phyloP scores from a whole-genome alignment of 1,284 basidiomycete genomes.

The Chiua sp. region DNA sequence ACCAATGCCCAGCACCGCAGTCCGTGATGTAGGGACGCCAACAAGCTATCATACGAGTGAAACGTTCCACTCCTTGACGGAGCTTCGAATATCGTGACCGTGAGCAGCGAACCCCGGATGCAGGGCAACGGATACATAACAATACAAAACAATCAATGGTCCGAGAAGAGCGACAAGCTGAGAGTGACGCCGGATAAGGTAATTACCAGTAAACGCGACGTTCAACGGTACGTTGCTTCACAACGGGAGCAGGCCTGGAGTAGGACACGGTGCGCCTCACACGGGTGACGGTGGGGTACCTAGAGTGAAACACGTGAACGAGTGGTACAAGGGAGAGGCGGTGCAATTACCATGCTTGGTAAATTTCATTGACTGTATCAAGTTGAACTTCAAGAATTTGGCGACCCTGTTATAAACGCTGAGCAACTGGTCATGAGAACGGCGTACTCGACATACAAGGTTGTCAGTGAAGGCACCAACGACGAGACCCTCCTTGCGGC shows the following conservation, averaged over 20 bases:
- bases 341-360: slow-evolving; percentile 63
- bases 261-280: slow-evolving; percentile 72
- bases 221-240: slow-evolving; percentile 60
- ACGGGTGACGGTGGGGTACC: slow-evolving; percentile 75
- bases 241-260: slow-evolving; percentile 46
- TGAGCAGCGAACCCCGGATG: slow-evolving; percentile 5
- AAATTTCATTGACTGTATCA: slow-evolving; percentile 61
- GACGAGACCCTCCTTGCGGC: slow-evolving; percentile 76
- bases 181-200: neutral
- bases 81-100: slow-evolving; percentile 18
- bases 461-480: slow-evolving; percentile 74
- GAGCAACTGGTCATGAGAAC: neutral
- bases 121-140: slow-evolving; percentile 30
- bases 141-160: slow-evolving; percentile 39
- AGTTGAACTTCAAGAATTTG: slow-evolving; percentile 82
- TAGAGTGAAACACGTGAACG: slow-evolving; percentile 29
- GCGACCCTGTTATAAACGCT: slow-evolving; percentile 59
- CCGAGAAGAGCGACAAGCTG: slow-evolving; percentile 12
- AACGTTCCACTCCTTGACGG: slow-evolving; percentile 21
- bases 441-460: slow-evolving; percentile 51
- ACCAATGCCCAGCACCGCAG: slow-evolving; percentile 24
- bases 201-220: slow-evolving; percentile 73
- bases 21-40: slow-evolving; percentile 13
- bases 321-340: neutral
- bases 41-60: slow-evolving; percentile 22